Evolutionary conservation across 2,329 filamentous ascomycete species (phyloP), one percentile per base, ranked within the genome.

Genomic region (Epicoccum nigrum): DNA sequence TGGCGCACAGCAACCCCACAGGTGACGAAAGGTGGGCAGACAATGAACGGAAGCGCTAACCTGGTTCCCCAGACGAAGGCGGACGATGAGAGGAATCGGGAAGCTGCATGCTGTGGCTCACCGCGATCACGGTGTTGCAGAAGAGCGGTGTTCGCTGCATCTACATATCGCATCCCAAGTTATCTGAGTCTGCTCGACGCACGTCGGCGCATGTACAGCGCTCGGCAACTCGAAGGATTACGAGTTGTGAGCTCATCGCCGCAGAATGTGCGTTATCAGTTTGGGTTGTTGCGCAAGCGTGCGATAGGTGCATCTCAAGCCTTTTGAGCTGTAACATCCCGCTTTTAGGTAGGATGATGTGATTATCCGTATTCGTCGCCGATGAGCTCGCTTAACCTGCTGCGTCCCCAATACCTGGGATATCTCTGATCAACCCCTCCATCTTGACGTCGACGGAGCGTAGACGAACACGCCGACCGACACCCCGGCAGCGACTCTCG

Each of bases 11-110:
- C 6, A 25, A 25, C 23, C 23, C 23, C 23, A 25, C 23, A 25
- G 23, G 23, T 25, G 23, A 25, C 23, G 23, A 25, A 25, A 9
- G 6, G 23, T 25, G 23, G 23, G 23, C 23, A 50, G 31, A 32
- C 50, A 51, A 50, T 49, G 58, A 41, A 51, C 65, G 68, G 68
- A 69, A 64, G 63, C 62, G 48, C 65, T 61, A 62, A 17, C 60
- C 58, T 52, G 35, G 38, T 57, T 61, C 64, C 65, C 61, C 65
- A 67, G 60, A 62, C 60, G 61, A 63, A 56, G 45, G 27, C 38
- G 49, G 43, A 31, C 17, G n/a, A 39, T 32, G 37, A 50, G 32
- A 44, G 59, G 45, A 56, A 62, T 60, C 53, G 58, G 54, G 61
- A 58, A 62, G 62, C 54, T 63, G 50, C 45, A 32, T 50, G 34